These are phyloP conservation scores for Venturia pyrina DNA, from an alignment of 2,329 filamentous ascomycete genomes.

Conservation along the genomic window DNA sequence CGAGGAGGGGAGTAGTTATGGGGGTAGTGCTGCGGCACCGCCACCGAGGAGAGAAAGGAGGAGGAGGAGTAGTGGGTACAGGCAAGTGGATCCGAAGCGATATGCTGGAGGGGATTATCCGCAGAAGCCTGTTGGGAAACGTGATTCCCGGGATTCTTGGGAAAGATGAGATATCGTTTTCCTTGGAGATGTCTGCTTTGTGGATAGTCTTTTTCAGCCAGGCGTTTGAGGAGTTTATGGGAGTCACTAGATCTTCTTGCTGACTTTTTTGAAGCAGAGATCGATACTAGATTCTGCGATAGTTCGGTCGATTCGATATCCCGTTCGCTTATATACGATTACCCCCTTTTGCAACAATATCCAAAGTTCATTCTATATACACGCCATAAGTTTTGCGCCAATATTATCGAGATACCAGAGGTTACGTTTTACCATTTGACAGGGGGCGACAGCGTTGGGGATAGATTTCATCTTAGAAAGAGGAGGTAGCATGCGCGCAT, in stretches of 20 bases:
- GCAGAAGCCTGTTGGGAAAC: constrained; percentile 14
- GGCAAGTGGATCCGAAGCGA: constrained; percentile 34
- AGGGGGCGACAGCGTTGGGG: not conserved
- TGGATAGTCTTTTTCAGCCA: not conserved
- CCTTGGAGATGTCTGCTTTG: not conserved
- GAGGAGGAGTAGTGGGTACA: constrained; percentile 33
- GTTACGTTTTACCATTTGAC: not conserved
- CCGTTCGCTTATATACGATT: not conserved
- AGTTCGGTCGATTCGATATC: not conserved
- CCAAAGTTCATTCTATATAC: not conserved
- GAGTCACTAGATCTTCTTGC: not conserved
- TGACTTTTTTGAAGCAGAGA: not conserved
- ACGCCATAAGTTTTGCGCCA: not conserved
- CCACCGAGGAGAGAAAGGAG: constrained; percentile 29
- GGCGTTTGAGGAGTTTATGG: not conserved
- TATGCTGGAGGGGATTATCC: constrained; percentile 12
- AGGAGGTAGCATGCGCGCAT: not conserved
- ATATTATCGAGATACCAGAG: not conserved
- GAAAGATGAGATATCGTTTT: not conserved
- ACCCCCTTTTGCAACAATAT: not conserved
- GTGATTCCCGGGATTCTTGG: not conserved
- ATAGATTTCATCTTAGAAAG: not conserved
- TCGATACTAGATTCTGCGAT: not conserved
- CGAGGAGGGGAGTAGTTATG: constrained; percentile 42
- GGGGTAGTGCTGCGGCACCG: constrained; percentile 21